Evolutionary conservation across 345 rosid genomes (phyloP).

Genomic region (Lumnitzera littorea): DNA sequence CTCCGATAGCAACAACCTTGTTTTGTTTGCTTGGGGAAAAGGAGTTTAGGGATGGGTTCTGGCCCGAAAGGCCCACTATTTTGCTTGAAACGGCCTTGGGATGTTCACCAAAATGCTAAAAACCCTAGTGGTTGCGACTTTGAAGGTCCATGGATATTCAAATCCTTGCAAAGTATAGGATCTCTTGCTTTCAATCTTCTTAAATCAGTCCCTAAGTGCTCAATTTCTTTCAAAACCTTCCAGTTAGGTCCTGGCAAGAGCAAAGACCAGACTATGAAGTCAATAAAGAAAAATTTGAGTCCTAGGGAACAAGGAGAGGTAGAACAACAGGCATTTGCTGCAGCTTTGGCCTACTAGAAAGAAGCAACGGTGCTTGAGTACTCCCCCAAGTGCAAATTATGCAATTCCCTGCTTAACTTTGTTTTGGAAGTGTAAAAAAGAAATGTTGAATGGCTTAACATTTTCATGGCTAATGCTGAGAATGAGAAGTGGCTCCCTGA

Average conservation of each 20-base stretch:
- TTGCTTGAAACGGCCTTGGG: slow-evolving; percentile 88
- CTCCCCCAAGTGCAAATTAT: slow-evolving; percentile 83
- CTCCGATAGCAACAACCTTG: no score
- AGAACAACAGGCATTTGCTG: slow-evolving; percentile 78
- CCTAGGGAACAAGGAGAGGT: slow-evolving; percentile 74
- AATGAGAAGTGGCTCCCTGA: slow-evolving; percentile 93
- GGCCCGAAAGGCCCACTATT: slow-evolving; percentile 32
- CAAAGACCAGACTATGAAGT: neutral
- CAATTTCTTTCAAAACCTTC: slow-evolving; percentile 16
- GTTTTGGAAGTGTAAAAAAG: slow-evolving; percentile 63
- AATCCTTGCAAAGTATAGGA: slow-evolving; percentile 56
- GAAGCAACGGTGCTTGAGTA: slow-evolving; percentile 81
- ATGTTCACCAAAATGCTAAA: slow-evolving; percentile 25
- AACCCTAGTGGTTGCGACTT: slow-evolving; percentile 37
- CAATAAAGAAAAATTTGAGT: slow-evolving; percentile 27
- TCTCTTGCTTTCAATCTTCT: slow-evolving; percentile 51
- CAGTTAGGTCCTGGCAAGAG: slow-evolving; percentile 9
- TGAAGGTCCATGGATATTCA: slow-evolving; percentile 70
- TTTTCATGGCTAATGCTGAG: slow-evolving; percentile 92
- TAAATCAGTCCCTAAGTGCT: slow-evolving; percentile 24
- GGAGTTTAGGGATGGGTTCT: slow-evolving; percentile 10
- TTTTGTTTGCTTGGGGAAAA: no score
- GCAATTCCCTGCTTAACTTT: slow-evolving; percentile 63
- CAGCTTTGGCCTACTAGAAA: slow-evolving; percentile 68
- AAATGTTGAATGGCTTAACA: slow-evolving; percentile 67